Evolutionary conservation across 2,329 filamentous ascomycete genomes (phyloP), one percentile per base, ranked within the genome.

Genomic region (Pezicula neosporulosa): DNA sequence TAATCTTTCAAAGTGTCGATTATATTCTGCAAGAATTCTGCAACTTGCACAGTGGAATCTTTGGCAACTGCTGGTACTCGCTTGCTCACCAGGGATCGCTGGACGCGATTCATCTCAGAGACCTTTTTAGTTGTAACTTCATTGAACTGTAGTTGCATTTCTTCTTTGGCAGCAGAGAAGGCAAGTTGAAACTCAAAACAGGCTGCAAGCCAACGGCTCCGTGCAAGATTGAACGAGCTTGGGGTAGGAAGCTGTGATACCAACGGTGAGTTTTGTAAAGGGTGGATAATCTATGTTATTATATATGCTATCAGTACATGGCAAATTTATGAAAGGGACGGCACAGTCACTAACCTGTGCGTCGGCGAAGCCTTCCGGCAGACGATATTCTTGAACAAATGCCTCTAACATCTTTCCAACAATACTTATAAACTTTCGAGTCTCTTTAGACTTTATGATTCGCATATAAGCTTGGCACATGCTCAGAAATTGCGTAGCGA

Each of bases 31-130:
- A 86, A 65, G 55, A 86, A 86, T 2, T 66, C 66, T 1, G 72
- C 73, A 6, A 82, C 70, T 49, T 73, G 72, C 5, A 77, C 75
- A 2, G 83, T 87, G 1, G 82, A 81, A 57, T 87, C 83, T 55
- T 81, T 83, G 0, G 77, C 74, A 4, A 84, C 77, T 7, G 75
- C 74, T 12, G 80, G 74, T 16, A 84, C 76, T 15, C 76, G 74
- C 44, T 74, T 73, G 19, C 76, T 76, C 5, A 83, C 71, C 36
- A 76, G 70, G 2, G 83, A 85, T 52, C 83, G 73, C 63, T 87
- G 81, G 7, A 87, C 70, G 7, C 83, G 76, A 54, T 77, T 85
- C 56, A 86, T 68, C 35, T 64, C 59, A n/a, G 61, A 65, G 1
- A 73, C 71, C 6, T 78, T 78, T 5, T 83, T 67, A 47, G 77